Base-by-base conservation (phyloP, 768 basidiomycete species). In the Russula abietina region DNA sequence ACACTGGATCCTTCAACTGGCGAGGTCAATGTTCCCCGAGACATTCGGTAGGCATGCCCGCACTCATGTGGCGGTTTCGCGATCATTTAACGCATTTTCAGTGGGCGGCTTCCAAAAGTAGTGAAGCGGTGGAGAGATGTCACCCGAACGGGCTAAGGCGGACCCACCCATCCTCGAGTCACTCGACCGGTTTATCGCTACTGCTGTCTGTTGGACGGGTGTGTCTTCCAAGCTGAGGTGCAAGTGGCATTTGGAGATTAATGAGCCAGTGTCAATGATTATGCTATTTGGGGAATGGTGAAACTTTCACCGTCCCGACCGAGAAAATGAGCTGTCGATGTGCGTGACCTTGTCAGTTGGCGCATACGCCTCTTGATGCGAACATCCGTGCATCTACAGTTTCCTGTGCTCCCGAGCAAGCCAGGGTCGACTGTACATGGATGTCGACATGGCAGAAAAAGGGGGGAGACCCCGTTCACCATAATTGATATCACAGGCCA, bases 11-110 rank as follows among this genome's bases (percentile, higher is more conserved):
- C 75, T 55, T 65, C 73, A 60, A 80, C 78, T 5, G 79, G 79
- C 12, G 78, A 81, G 69, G 78, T 89, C 6, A 76, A 80, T 64
- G 70, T 86, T 45, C 82, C 82, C 48, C 5, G 3, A n/a, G 59
- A 63, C 19, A 30, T 62, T 41, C 11, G 46, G 65, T 68, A 58
- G 7, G 62, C 19, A 4, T 41, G 22, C 41, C 28, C 24, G 24
- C 28, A 17, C 43, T 57, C 33, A 26, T 48, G 4, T 17, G n/a
- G 26, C 17, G 11, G 24, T 11, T 11, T 46, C 45, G 9, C 45
- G n/a, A n/a, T n/a, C 24, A 46, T 9, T 19, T 14, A 50, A 41
- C 17, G 49, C 28, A 39, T 50, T 48, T 46, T 11, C 60, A 70
- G 69, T 38, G 67, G 66, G 39, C 60, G 39, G 36, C 61, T 70